Evolutionary conservation across 2,329 filamentous ascomycete species (phyloP).

Genomic region (Aspergillus puulaauensis): DNA sequence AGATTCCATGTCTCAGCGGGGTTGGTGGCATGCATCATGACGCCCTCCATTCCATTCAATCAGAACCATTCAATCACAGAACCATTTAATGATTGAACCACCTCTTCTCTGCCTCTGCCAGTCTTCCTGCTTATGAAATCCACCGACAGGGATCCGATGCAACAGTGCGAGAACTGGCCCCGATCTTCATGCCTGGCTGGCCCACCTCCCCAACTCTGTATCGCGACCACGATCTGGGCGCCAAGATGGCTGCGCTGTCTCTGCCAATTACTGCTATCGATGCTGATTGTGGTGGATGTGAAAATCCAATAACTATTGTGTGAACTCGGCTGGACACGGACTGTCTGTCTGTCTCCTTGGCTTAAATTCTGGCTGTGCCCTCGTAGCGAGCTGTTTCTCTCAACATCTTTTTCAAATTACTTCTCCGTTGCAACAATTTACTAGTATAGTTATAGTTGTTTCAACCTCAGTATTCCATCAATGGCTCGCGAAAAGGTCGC

Average conservation of each 20-base stretch:
- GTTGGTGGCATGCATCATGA: no score
- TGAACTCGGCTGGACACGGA: no score
- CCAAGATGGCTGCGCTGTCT: neutral
- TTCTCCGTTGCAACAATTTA: neutral
- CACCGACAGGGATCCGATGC: no score
- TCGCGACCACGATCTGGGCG: neutral
- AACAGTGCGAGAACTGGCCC: no score
- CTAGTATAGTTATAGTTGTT: neutral
- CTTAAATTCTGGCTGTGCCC: neutral
- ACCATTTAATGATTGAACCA: no score
- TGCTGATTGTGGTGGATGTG: neutral
- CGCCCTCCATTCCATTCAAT: no score
- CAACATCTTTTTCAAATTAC: neutral
- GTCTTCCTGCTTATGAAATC: no score
- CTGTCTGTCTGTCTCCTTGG: no score
- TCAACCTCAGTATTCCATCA: neutral
- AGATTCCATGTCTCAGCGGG: no score
- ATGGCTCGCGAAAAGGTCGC: constrained; percentile 2
- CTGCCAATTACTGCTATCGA: constrained; percentile 1
- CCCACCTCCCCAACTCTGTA: neutral
- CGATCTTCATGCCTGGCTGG: neutral
- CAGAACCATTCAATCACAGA: no score
- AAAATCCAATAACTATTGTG: neutral
- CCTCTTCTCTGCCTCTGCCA: no score
- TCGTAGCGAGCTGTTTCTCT: neutral